Evolutionary conservation across 331 rosid species (phyloP), one percentile per base, ranked within the genome.

Genomic region (Cucumis variabilis): DNA sequence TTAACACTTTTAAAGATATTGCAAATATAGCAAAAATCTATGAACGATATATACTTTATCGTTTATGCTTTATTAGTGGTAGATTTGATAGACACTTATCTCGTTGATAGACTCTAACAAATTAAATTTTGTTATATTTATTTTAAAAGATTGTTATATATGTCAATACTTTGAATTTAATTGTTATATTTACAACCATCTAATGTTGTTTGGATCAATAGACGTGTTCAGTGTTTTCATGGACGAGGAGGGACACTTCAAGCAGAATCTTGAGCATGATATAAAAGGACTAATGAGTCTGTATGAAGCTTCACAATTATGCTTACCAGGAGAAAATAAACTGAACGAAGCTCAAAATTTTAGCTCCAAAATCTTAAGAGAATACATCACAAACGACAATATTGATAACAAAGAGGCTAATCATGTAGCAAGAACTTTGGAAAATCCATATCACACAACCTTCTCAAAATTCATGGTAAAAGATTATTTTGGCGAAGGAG

Each of bases 271-370:
- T 19, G 30, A 19, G n/a, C 73, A 84, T 69, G 86, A 85, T 60
- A 88, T 15, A 41, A 78, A 24, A 15, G 83, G 83, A n/a, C 23
- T 78, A 17, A n/a, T 78, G 83, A 78, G 83, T 50, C 46, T 93
- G 63, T 92, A 89, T 83, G 98, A 95, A 89, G 98, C 98, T 41
- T 93, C 96, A 23, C 94, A 93, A 44, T 33, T 94, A 74, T 86
- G 92, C 23, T 72, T 87, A 53, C 87, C 89, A 62, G 95, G 91
- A 12, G 98, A 96, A 91, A 82, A 87, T 13, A 30, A 8, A 87
- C 94, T 94, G 50, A 87, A 89, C 7, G 83, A 92, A 87, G 94
- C 94, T 65, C 91, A 77, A 51, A 21, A 82, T 0, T 90, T 90
- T 10, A 76, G 95, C 17, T 41, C 68, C 46, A 30, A 88, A 7